Percentiles rank a stretch among this genome's conserved stretches.
Conservation (phyloP, 1,284 basidiomycete genomes). For the Boletellus deceptivus region DNA sequence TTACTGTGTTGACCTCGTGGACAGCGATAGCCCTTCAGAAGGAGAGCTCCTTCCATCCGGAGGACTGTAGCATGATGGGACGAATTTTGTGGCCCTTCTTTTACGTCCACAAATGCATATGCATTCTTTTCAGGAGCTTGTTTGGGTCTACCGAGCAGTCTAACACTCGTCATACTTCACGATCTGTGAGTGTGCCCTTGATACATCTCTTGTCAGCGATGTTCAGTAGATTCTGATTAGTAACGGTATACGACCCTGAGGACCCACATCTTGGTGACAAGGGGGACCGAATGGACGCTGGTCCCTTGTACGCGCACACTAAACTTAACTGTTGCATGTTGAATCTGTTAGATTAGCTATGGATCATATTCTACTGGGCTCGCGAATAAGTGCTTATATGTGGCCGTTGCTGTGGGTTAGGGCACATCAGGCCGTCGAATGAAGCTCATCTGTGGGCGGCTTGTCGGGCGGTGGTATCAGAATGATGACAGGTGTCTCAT, state of each 20-base stretch:
- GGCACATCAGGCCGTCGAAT: too few species aligned
- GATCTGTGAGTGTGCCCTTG: slow-evolving; percentile 12
- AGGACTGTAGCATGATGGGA: not conserved
- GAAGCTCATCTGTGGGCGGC: too few species aligned
- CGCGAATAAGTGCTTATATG: not conserved
- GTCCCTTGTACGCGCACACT: too few species aligned
- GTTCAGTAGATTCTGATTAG: slow-evolving; percentile 6
- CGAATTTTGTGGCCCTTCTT: slow-evolving; percentile 21
- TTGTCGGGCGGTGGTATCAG: too few species aligned
- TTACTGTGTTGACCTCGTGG: slow-evolving; percentile 54
- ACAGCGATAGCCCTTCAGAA: slow-evolving; percentile 33
- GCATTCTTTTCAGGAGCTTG: not conserved
- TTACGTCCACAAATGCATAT: slow-evolving; percentile 4
- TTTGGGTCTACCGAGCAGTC: not conserved
- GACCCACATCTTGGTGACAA: not conserved
- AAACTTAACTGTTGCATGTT: slow-evolving; percentile 4
- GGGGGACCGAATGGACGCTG: not conserved
- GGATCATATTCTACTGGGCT: not conserved
- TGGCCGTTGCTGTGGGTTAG: too few species aligned
- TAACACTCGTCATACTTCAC: not conserved
- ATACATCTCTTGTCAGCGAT: not conserved
- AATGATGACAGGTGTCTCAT: too few species aligned
- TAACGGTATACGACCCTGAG: not conserved
- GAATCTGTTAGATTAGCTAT: not conserved
- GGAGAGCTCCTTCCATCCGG: slow-evolving; percentile 25